These are phyloP conservation scores for Leucocoprinus sp. DNA, from an alignment of 768 basidiomycete genomes.

Conservation along the genomic window DNA sequence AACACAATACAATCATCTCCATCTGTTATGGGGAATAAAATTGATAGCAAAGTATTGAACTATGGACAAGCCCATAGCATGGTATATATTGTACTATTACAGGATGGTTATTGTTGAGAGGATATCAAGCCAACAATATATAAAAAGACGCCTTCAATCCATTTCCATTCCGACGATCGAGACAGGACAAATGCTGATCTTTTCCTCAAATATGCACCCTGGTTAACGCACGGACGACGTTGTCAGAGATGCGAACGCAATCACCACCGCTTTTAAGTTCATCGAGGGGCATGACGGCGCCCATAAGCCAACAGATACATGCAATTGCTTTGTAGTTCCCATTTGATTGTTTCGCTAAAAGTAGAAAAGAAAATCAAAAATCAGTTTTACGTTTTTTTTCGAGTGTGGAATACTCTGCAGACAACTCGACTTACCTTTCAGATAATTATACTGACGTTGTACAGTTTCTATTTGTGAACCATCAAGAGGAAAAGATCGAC, in stretches of 20 bases:
- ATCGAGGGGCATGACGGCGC: slow-evolving; percentile 36
- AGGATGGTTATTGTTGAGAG: slow-evolving; percentile 5
- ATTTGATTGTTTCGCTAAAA: slow-evolving; percentile 24
- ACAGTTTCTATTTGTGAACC: slow-evolving; percentile 30
- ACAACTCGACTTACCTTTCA: slow-evolving; percentile 24
- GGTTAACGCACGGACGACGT: slow-evolving; percentile 27
- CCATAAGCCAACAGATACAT: slow-evolving; percentile 33
- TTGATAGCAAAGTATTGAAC: slow-evolving; percentile 5
- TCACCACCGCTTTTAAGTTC: slow-evolving; percentile 17
- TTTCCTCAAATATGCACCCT: slow-evolving; percentile 20
- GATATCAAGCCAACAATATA: neutral
- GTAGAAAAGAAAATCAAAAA: neutral
- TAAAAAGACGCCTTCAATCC: neutral
- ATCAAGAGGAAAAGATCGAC: slow-evolving; percentile 28
- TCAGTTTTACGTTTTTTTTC: neutral
- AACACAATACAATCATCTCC: too few relatives aligned
- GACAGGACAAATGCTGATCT: too few relatives aligned
- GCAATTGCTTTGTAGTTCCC: slow-evolving; percentile 23
- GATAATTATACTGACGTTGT: slow-evolving; percentile 26
- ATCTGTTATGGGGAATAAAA: neutral
- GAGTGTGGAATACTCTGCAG: neutral
- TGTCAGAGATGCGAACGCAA: slow-evolving; percentile 16
- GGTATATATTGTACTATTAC: slow-evolving; percentile 1
- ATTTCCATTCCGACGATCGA: too few relatives aligned
- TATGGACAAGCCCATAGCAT: neutral